Percentiles rank a stretch among this genome's conserved stretches.
Evolutionary conservation across 176 grass and related monocot species (phyloP).

Genomic region (Triticum urartu): DNA sequence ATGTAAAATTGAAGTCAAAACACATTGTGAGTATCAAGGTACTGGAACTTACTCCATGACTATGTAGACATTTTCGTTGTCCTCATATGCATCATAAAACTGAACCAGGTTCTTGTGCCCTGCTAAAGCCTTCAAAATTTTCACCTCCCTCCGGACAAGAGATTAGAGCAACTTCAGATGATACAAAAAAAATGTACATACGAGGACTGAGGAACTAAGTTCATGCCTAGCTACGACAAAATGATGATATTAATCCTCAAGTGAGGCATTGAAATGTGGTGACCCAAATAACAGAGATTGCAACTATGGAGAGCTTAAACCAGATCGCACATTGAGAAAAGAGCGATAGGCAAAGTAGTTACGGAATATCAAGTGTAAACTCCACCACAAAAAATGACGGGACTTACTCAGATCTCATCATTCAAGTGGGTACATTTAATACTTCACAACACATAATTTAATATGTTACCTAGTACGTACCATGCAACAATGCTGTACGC

Average conservation of each 20-base stretch:
- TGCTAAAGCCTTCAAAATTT: constrained; percentile 74
- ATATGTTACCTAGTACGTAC: neutral
- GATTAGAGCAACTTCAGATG: constrained; percentile 7
- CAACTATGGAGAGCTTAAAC: neutral
- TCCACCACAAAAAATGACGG: neutral
- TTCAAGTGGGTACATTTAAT: neutral
- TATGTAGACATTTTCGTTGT: constrained; percentile 79
- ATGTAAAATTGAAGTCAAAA: constrained; percentile 19
- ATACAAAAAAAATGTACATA: neutral
- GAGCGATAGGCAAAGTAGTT: neutral
- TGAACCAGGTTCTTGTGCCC: constrained; percentile 78
- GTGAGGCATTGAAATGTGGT: neutral
- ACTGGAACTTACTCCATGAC: constrained; percentile 77
- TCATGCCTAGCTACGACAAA: neutral
- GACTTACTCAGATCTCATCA: neutral
- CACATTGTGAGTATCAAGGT: neutral
- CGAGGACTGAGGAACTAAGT: neutral
- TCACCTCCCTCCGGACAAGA: constrained; percentile 69
- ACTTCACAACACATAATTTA: neutral
- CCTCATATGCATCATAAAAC: constrained; percentile 86
- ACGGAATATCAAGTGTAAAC: neutral
- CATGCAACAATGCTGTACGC: neutral
- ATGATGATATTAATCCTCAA: neutral
- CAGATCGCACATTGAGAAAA: neutral
- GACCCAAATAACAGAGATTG: neutral